A percentile compares a stretch with the other conserved stretches of the same genome.
phyloP scores from a whole-genome alignment of 371 early-diverging fungal genomes.

The Rhizopus stolonifer region DNA sequence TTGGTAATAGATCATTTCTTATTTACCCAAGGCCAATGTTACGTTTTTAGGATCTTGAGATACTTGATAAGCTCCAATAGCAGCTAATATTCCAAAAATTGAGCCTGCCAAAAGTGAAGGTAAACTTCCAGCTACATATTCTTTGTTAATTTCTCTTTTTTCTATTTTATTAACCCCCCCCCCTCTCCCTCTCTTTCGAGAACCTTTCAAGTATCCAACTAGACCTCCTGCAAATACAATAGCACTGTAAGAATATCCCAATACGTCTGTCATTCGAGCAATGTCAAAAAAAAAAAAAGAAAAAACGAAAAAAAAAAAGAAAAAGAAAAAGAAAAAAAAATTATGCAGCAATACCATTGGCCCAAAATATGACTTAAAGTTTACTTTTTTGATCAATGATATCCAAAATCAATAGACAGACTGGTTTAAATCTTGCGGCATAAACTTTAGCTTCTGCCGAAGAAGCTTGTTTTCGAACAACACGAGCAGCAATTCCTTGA shows the following conservation, averaged over 20 bases:
- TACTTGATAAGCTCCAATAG: constrained; percentile 43
- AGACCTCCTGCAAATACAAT: constrained; percentile 42
- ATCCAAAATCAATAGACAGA: constrained; percentile 29
- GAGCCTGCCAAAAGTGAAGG: constrained; percentile 46
- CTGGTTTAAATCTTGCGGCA: constrained; percentile 43
- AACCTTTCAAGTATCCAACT: constrained; percentile 50
- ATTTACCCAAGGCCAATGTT: constrained; percentile 38
- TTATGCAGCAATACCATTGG: too few species aligned
- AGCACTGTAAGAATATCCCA: constrained; percentile 44
- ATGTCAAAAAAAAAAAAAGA: constrained; percentile 45
- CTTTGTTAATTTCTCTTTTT: too few species aligned
- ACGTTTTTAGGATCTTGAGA: constrained; percentile 48
- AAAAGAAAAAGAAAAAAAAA: constrained; percentile 4
- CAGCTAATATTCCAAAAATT: constrained; percentile 41
- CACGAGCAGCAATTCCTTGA: constrained; percentile 89
- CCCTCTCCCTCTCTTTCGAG: neutral
- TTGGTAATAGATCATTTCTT: too few species aligned
- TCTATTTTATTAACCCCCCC: neutral
- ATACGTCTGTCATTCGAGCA: constrained; percentile 39
- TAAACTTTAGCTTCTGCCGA: constrained; percentile 68
- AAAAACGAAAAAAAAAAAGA: constrained; percentile 1
- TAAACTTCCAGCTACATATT: constrained; percentile 48
- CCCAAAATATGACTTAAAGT: constrained; percentile 7
- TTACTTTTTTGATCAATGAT: constrained; percentile 39
- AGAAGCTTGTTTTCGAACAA: constrained; percentile 82